These are phyloP conservation scores for Pneumocystis jirovecii DNA, from an alignment of 1,139 yeast species.

Conservation along the genomic window DNA sequence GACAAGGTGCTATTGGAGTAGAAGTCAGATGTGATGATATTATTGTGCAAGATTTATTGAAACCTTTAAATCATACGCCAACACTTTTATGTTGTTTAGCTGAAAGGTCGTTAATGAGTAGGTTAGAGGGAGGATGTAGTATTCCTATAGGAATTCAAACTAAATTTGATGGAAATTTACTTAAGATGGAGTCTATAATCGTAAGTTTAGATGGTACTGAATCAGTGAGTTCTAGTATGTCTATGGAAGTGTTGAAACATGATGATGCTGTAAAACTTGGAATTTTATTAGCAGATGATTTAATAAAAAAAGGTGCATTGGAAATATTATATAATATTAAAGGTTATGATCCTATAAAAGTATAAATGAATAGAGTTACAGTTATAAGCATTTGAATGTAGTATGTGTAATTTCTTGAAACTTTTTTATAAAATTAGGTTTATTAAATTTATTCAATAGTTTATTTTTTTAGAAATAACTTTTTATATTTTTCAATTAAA, in stretches of 20 bases:
- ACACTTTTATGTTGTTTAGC: constrained; percentile 74
- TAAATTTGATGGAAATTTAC: constrained; percentile 32
- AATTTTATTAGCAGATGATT: constrained; percentile 45
- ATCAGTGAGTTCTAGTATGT: constrained; percentile 42
- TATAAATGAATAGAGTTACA: neutral
- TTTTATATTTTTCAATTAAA: neutral
- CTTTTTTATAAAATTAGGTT: neutral
- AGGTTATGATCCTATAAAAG: neutral
- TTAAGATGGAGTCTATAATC: constrained; percentile 51
- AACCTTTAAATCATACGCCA: constrained; percentile 45
- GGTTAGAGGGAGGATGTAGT: constrained; percentile 93
- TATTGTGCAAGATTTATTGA: constrained; percentile 41
- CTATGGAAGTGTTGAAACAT: constrained; percentile 26
- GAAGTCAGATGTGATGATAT: constrained; percentile 67
- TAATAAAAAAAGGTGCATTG: constrained; percentile 69
- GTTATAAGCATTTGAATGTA: neutral
- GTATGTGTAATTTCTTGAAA: neutral
- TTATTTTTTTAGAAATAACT: neutral
- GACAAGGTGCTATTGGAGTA: constrained; percentile 92
- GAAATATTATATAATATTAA: constrained; percentile 67
- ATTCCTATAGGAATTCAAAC: constrained; percentile 89
- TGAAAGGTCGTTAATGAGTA: constrained; percentile 74
- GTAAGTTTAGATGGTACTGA: constrained; percentile 71
- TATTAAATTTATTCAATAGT: neutral
- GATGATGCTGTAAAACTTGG: constrained; percentile 65